Evolutionary conservation across 1,284 basidiomycete genomes (phyloP).

Genomic region (Boletus sp.): DNA sequence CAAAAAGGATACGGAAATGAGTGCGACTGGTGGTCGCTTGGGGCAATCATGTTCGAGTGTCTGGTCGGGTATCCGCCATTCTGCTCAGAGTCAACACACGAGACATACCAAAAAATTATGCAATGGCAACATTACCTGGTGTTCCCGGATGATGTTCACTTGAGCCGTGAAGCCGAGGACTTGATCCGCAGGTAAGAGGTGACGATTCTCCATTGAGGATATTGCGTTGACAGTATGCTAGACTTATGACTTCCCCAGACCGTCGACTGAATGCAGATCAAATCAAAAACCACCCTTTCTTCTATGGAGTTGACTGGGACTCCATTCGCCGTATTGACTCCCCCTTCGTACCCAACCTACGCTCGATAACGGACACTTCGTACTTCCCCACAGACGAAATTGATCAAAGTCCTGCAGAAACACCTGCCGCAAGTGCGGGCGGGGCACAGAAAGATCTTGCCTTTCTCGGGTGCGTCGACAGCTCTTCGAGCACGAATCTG

Average conservation of each 20-base stretch:
- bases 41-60: constrained; percentile 99
- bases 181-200: constrained; percentile 70
- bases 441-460: constrained; percentile 82
- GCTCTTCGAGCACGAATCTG: neutral
- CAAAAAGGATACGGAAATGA: constrained; percentile 97
- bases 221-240: constrained; percentile 27
- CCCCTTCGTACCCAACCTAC: constrained; percentile 91
- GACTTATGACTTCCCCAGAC: constrained; percentile 84
- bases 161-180: constrained; percentile 91
- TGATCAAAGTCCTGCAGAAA: constrained; percentile 78
- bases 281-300: constrained; percentile 93
- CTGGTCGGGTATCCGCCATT: constrained; percentile 97
- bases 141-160: constrained; percentile 95
- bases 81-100: constrained; percentile 97
- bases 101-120: constrained; percentile 98
- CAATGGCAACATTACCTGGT: constrained; percentile 86
- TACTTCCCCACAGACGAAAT: constrained; percentile 98
- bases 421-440: constrained; percentile 49
- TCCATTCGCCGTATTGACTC: constrained; percentile 88
- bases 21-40: constrained; percentile 97
- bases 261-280: constrained; percentile 80
- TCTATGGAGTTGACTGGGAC: constrained; percentile 95
- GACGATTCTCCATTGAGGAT: constrained; percentile 1
- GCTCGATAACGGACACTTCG: constrained; percentile 89
- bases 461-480: constrained; percentile 75